These are phyloP conservation scores for Calonectria naviculata DNA, from an alignment of 2,329 filamentous ascomycete genomes.

Conservation along the genomic window DNA sequence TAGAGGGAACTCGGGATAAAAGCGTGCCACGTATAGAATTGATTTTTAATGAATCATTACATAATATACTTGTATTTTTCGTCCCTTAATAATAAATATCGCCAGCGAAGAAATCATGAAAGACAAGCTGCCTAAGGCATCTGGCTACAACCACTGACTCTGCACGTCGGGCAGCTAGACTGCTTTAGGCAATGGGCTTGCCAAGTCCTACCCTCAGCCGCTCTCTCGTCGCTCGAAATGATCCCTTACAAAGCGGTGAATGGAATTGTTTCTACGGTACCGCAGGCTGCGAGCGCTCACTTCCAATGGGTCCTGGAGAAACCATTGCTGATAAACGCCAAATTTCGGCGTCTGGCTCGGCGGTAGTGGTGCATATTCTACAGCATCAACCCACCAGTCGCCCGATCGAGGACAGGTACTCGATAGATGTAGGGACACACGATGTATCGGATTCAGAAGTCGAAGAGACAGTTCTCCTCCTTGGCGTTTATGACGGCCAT, in stretches of 20 bases:
- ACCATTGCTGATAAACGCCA: neutral
- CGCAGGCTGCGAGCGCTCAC: too few relatives aligned
- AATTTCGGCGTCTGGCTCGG: neutral
- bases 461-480: neutral
- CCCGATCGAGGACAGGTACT: constrained; percentile 14
- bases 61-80: too few relatives aligned
- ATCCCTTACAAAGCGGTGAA: neutral
- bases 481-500: constrained; percentile 14
- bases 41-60: too few relatives aligned
- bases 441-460: neutral
- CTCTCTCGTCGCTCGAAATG: neutral
- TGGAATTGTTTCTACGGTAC: neutral
- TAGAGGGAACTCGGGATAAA: too few relatives aligned
- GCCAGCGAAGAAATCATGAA: neutral
- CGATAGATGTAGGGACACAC: neutral
- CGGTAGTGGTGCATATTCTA: neutral
- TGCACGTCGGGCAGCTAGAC: neutral
- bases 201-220: neutral
- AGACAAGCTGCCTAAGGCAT: neutral
- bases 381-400: constrained; percentile 10
- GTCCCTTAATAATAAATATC: too few relatives aligned
- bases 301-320: neutral
- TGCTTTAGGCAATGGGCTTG: neutral
- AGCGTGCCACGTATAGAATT: too few relatives aligned
- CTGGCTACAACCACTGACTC: neutral